These are phyloP conservation scores for Yamadazyma dendronema DNA, from an alignment of 1,139 yeast genomes.

Conservation along the genomic window DNA sequence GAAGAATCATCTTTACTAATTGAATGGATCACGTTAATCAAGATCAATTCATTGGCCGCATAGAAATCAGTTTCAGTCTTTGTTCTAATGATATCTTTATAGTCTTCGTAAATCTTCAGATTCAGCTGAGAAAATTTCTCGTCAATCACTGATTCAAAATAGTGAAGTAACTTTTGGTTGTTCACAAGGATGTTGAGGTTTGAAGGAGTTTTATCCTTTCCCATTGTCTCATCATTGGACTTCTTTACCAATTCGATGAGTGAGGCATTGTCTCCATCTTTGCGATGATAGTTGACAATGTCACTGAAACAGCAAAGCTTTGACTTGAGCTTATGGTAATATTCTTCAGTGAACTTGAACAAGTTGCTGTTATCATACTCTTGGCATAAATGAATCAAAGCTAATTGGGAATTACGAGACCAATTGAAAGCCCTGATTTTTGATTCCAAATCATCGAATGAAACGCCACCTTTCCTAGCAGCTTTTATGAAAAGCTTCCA, in stretches of 20 bases:
- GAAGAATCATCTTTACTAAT: slow-evolving; percentile 14
- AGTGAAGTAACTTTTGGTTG: slow-evolving; percentile 42
- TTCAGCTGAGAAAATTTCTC: slow-evolving; percentile 24
- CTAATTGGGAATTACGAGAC: slow-evolving; percentile 58
- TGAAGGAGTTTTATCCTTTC: slow-evolving; percentile 7
- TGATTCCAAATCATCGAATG: slow-evolving; percentile 23
- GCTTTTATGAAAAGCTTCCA: slow-evolving; percentile 56
- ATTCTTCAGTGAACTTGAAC: slow-evolving; percentile 31
- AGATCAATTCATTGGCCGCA: slow-evolving; percentile 61
- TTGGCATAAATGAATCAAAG: slow-evolving; percentile 46
- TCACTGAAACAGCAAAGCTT: slow-evolving; percentile 67
- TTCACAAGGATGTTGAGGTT: slow-evolving; percentile 48
- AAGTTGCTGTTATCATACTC: slow-evolving; percentile 17
- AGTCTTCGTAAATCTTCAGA: slow-evolving; percentile 32
- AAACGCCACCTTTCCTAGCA: slow-evolving; percentile 27
- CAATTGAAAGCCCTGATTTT: slow-evolving; percentile 23
- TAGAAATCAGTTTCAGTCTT: slow-evolving; percentile 61
- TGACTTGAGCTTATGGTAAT: slow-evolving; percentile 41
- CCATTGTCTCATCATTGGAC: not conserved
- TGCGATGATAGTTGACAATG: slow-evolving; percentile 33
- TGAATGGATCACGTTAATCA: slow-evolving; percentile 43
- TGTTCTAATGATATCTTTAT: slow-evolving; percentile 25
- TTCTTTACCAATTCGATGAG: not conserved
- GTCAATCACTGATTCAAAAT: slow-evolving; percentile 11
- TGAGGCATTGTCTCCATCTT: not conserved